Evolutionary conservation across 2,329 filamentous ascomycete genomes (phyloP).

Genomic region (Monosporascus ibericus): DNA sequence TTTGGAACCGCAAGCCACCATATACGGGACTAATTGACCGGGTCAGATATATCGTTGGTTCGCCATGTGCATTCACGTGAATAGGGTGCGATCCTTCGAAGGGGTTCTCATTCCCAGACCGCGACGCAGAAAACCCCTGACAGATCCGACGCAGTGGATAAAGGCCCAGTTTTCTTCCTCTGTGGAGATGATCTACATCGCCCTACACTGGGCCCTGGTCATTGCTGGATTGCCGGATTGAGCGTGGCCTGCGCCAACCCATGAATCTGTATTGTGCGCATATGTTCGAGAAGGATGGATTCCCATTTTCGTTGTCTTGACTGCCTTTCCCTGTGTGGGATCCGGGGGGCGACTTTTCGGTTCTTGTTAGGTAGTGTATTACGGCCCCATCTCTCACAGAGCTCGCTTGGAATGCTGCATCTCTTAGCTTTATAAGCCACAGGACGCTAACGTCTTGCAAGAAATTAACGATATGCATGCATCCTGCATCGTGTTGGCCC

Average conservation of each 20-base stretch:
- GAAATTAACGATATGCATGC: neutral
- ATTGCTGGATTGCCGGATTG: neutral
- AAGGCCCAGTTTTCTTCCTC: neutral
- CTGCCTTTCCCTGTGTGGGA: neutral
- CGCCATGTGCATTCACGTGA: too few relatives aligned
- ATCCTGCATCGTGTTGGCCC: neutral
- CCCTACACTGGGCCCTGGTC: neutral
- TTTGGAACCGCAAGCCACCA: too few relatives aligned
- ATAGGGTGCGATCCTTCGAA: too few relatives aligned
- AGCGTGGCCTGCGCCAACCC: neutral
- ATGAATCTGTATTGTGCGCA: neutral
- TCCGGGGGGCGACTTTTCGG: neutral
- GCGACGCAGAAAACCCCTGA: neutral
- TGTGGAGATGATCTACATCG: neutral
- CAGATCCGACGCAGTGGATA: neutral
- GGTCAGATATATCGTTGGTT: too few relatives aligned
- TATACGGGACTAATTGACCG: too few relatives aligned
- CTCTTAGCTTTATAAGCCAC: neutral
- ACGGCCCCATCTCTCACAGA: too few relatives aligned
- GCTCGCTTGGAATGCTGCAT: too few relatives aligned
- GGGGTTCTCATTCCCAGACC: neutral
- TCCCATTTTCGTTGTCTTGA: neutral
- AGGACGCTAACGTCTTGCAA: neutral
- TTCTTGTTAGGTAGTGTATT: neutral
- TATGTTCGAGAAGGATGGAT: neutral